phyloP scores from a whole-genome alignment of 2,329 filamentous ascomycete genomes.

The Nannizzia gypsea region DNA sequence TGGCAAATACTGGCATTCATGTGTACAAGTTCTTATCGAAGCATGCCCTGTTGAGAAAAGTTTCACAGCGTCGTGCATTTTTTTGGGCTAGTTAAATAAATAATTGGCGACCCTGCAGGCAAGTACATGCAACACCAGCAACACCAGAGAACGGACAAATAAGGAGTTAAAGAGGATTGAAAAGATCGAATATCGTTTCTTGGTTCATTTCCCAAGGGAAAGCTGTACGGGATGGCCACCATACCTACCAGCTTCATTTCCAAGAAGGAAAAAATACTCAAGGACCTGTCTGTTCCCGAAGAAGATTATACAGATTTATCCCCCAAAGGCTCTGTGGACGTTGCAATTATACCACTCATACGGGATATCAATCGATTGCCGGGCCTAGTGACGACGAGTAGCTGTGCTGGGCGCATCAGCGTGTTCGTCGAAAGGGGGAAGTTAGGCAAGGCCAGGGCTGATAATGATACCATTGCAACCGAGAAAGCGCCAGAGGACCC shows the following conservation, averaged over 20 bases:
- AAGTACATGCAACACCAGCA: too few species aligned
- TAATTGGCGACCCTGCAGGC: background rate
- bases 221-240: background rate
- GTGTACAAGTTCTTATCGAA: background rate
- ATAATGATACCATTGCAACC: slow-evolving; percentile 12
- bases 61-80: background rate
- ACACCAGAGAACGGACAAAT: background rate
- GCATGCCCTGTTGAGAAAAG: background rate
- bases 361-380: slow-evolving; percentile 61
- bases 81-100: background rate
- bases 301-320: slow-evolving; percentile 69
- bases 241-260: slow-evolving; percentile 34
- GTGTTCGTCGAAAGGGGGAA: slow-evolving; percentile 72
- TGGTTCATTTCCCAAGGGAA: background rate
- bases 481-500: background rate
- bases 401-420: slow-evolving; percentile 75
- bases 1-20: background rate
- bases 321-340: slow-evolving; percentile 79
- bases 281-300: slow-evolving; percentile 55
- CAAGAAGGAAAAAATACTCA: slow-evolving; percentile 63
- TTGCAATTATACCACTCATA: slow-evolving; percentile 64
- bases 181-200: too few species aligned
- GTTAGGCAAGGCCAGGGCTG: slow-evolving; percentile 6
- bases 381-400: slow-evolving; percentile 82
- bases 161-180: background rate